Conservation (phyloP, 495 filamentous ascomycete species). For the Daldinia caldariorum region DNA sequence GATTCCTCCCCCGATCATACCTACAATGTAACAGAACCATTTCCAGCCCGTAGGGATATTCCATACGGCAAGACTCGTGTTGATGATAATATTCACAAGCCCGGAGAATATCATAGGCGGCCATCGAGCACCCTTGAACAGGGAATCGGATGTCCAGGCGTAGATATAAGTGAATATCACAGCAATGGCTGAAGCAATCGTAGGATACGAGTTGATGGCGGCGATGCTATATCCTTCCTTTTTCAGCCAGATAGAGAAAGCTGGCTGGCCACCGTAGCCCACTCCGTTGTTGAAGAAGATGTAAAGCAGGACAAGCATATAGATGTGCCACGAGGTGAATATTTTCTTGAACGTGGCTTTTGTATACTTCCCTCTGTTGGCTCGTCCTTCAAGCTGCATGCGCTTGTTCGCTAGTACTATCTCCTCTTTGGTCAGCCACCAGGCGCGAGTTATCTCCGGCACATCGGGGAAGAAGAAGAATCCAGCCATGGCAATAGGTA, state of each 20-base stretch:
- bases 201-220: slow-evolving; percentile 57
- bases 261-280: slow-evolving; percentile 47
- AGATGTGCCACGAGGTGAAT: slow-evolving; percentile 58
- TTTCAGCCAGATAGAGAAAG: slow-evolving; percentile 51
- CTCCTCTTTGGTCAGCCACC: slow-evolving; percentile 56
- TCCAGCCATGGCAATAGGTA: slow-evolving; percentile 62
- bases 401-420: slow-evolving; percentile 54
- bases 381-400: slow-evolving; percentile 58
- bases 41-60: slow-evolving; percentile 56
- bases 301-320: slow-evolving; percentile 50
- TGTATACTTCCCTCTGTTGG: slow-evolving; percentile 50
- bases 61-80: slow-evolving; percentile 55
- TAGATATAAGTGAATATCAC: slow-evolving; percentile 57
- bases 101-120: slow-evolving; percentile 59
- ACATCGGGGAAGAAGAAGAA: slow-evolving; percentile 71
- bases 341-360: slow-evolving; percentile 53
- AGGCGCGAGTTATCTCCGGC: slow-evolving; percentile 66
- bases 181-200: slow-evolving; percentile 55
- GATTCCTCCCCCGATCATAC: slow-evolving; percentile 51
- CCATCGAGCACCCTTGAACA: slow-evolving; percentile 65
- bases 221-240: slow-evolving; percentile 51
- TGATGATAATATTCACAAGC: slow-evolving; percentile 52
- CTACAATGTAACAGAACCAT: slow-evolving; percentile 61
- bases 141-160: slow-evolving; percentile 58
- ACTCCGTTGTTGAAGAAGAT: slow-evolving; percentile 53